phyloP scores from a whole-genome alignment of 306 rosid species.

The Amphicarpaea edgeworthii region DNA sequence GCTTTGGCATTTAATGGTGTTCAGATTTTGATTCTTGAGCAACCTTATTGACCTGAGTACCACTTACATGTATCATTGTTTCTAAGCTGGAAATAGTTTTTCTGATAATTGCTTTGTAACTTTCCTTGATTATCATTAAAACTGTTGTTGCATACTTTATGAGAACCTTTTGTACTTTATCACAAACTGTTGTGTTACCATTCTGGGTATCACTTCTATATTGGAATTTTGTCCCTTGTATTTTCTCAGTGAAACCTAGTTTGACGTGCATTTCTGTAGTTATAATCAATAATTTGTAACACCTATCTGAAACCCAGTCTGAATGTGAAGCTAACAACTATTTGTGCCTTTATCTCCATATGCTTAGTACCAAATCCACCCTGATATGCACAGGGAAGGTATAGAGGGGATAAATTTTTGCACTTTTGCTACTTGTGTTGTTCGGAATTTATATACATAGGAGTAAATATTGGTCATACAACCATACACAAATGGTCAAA shows the following conservation, averaged over 20 bases:
- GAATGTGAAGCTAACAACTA: background rate
- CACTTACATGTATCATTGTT: background rate
- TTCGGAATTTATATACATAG: background rate
- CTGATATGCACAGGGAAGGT: background rate
- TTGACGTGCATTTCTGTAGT: constrained; percentile 16
- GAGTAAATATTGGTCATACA: background rate
- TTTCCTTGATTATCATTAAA: background rate
- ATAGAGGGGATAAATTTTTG: background rate
- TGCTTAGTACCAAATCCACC: background rate
- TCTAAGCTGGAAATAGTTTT: background rate
- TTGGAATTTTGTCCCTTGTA: background rate
- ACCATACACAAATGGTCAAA: background rate
- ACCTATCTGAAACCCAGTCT: background rate
- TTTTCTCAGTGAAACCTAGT: background rate
- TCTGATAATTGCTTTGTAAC: background rate
- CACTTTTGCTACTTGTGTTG: background rate
- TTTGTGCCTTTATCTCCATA: background rate
- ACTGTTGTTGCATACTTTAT: background rate
- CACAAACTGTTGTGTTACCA: too few relatives aligned
- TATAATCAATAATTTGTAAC: background rate
- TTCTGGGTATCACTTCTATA: background rate
- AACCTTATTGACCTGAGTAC: background rate
- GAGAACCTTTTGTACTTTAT: background rate
- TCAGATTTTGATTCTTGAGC: background rate
- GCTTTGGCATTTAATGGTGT: background rate